Evolutionary conservation across 352 stramenopile genomes (phyloP).

Genomic region (Globisporangium ultimum): DNA sequence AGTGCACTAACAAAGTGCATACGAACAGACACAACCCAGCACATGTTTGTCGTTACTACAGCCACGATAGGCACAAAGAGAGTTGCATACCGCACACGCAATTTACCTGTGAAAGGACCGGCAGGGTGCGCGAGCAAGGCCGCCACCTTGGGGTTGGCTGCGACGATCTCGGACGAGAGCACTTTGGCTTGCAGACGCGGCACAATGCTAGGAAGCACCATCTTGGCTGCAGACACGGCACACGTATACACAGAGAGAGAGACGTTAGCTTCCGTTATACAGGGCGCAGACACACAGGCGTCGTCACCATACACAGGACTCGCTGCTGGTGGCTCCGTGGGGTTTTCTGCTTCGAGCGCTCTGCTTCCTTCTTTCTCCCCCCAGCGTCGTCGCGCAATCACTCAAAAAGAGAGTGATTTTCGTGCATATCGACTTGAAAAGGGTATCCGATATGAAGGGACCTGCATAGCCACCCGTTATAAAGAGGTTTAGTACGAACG

Average conservation of each 20-base stretch:
- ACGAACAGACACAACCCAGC: background rate
- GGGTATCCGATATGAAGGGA: slow-evolving; percentile 2
- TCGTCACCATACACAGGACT: background rate
- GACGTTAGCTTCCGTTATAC: background rate
- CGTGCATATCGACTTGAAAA: background rate
- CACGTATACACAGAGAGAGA: background rate
- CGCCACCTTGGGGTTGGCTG: slow-evolving; percentile 62
- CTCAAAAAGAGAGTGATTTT: background rate
- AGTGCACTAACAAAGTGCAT: slow-evolving; percentile 53
- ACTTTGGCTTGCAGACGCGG: slow-evolving; percentile 74
- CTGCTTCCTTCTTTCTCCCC: background rate
- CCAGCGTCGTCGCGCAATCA: slow-evolving; percentile 5
- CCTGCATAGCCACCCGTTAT: background rate
- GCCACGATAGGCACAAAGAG: background rate
- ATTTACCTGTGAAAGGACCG: slow-evolving; percentile 67
- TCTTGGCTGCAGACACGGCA: background rate
- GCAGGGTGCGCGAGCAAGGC: slow-evolving; percentile 70
- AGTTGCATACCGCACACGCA: slow-evolving; percentile 21
- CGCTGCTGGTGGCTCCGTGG: background rate
- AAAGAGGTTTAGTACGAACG: background rate
- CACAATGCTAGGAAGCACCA: slow-evolving; percentile 69
- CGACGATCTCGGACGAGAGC: slow-evolving; percentile 62
- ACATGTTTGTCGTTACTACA: background rate
- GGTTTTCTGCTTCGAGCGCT: slow-evolving; percentile 12
- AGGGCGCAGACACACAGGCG: no score